Evolutionary conservation across 2,329 filamentous ascomycete genomes (phyloP).

Genomic region (Fusarium transvaalense): DNA sequence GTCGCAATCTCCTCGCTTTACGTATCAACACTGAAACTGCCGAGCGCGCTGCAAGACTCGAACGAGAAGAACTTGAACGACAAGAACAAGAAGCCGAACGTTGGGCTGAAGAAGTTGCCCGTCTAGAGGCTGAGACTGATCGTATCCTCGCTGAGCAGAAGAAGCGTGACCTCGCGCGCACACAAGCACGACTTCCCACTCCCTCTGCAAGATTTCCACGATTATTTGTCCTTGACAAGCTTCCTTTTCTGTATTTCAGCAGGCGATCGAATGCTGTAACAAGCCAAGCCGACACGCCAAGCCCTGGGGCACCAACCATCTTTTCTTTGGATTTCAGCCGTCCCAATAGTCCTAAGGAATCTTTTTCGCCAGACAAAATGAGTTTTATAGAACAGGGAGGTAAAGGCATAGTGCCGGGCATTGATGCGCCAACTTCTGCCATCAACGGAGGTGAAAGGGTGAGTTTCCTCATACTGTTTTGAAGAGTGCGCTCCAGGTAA

Average conservation of each 20-base stretch:
- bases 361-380: constrained; percentile 49
- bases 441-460: constrained; percentile 84
- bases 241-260: constrained; percentile 60
- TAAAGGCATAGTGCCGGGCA: constrained; percentile 63
- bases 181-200: constrained; percentile 58
- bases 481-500: not conserved
- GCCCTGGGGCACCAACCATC: constrained; percentile 51
- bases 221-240: constrained; percentile 62
- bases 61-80: constrained; percentile 35
- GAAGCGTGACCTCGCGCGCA: constrained; percentile 61
- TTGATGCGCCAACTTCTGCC: constrained; percentile 83
- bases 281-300: constrained; percentile 52
- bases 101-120: constrained; percentile 57
- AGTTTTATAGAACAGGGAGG: constrained; percentile 60
- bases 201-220: constrained; percentile 49
- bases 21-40: constrained; percentile 40
- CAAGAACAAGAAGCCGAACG: constrained; percentile 47
- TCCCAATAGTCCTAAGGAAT: constrained; percentile 52
- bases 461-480: constrained; percentile 52
- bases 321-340: constrained; percentile 54
- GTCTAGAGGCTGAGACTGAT: constrained; percentile 62
- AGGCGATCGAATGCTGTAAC: constrained; percentile 55
- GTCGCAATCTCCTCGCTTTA: constrained; percentile 42
- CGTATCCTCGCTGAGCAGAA: constrained; percentile 64
- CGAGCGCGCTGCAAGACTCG: constrained; percentile 37